A percentile compares a stretch with the other conserved stretches of the same genome.
Evolutionary conservation across 2,329 filamentous ascomycete species (phyloP).

Genomic region (Amauroascus verrucosus): DNA sequence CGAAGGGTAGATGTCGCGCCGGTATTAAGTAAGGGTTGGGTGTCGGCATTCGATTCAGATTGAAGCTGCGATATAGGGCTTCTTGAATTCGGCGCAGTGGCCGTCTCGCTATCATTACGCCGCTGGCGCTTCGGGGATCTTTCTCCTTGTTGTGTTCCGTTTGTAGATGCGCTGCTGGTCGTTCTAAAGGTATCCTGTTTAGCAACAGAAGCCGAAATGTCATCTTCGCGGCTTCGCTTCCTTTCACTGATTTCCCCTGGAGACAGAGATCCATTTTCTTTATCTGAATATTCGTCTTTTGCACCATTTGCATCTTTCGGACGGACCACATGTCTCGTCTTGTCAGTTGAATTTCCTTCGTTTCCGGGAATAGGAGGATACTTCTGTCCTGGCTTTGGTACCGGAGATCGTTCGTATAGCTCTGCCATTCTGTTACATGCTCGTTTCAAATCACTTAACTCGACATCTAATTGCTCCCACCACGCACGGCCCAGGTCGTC

Average conservation of each 20-base stretch:
- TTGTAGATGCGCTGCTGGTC: background rate
- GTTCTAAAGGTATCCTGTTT: background rate
- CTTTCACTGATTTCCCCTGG: constrained; percentile 16
- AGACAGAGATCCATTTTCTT: constrained; percentile 7
- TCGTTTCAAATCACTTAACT: constrained; percentile 56
- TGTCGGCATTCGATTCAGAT: background rate
- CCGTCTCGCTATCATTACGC: background rate
- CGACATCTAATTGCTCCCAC: constrained; percentile 72
- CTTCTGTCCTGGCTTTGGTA: constrained; percentile 36
- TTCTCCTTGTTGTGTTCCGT: background rate
- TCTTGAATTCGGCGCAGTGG: background rate
- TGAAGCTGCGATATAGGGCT: background rate
- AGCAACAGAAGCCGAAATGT: background rate
- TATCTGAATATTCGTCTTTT: background rate
- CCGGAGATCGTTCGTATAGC: constrained; percentile 37
- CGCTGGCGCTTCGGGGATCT: constrained; percentile 8
- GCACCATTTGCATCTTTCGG: constrained; percentile 10
- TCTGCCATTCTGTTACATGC: constrained; percentile 67
- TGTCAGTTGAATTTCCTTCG: constrained; percentile 28
- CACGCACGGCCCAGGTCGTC: constrained; percentile 68
- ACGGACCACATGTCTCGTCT: constrained; percentile 23
- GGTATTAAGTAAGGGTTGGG: background rate
- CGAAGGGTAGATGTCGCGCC: constrained; percentile 3
- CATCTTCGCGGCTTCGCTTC: constrained; percentile 16
- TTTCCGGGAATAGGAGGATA: constrained; percentile 32